phyloP scores from a whole-genome alignment of 2,329 filamentous ascomycete genomes.

The Penicillium aurantiogriseum region DNA sequence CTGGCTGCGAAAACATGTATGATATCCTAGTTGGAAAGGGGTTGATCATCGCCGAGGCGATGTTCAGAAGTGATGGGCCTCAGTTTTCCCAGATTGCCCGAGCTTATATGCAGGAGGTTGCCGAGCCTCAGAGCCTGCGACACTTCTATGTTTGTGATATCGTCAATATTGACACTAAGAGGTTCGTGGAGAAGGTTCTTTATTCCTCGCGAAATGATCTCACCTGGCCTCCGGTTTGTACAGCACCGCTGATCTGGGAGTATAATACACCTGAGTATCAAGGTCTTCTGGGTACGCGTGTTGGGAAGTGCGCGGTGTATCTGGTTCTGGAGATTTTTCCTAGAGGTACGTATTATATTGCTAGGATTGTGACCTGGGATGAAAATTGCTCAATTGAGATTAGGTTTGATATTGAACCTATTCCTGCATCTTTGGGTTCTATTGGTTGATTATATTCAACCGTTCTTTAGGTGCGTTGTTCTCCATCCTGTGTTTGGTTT shows the following conservation, averaged over 20 bases:
- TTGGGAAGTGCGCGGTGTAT: constrained; percentile 3
- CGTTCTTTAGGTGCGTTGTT: neutral
- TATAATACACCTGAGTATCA: constrained; percentile 3
- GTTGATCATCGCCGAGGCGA: neutral
- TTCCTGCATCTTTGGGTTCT: neutral
- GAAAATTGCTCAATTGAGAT: neutral
- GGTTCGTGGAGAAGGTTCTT: neutral
- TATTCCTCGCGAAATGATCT: neutral
- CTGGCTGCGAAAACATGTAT: neutral
- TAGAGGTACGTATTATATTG: constrained; percentile 3
- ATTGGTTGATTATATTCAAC: neutral
- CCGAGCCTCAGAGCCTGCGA: neutral
- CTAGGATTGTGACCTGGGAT: neutral
- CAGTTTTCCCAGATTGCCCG: constrained; percentile 1
- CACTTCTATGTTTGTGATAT: constrained; percentile 1
- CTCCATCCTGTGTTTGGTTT: neutral
- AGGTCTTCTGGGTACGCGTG: neutral
- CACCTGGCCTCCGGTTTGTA: neutral
- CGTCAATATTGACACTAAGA: neutral
- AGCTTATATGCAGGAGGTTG: neutral
- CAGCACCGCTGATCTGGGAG: neutral
- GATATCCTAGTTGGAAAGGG: neutral
- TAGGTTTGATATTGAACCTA: constrained; percentile 5
- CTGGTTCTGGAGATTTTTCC: neutral
- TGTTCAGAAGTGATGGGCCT: neutral